These are phyloP conservation scores for Scheffersomyces cryptocercus DNA, from an alignment of 1,139 yeast genomes.

Conservation along the genomic window DNA sequence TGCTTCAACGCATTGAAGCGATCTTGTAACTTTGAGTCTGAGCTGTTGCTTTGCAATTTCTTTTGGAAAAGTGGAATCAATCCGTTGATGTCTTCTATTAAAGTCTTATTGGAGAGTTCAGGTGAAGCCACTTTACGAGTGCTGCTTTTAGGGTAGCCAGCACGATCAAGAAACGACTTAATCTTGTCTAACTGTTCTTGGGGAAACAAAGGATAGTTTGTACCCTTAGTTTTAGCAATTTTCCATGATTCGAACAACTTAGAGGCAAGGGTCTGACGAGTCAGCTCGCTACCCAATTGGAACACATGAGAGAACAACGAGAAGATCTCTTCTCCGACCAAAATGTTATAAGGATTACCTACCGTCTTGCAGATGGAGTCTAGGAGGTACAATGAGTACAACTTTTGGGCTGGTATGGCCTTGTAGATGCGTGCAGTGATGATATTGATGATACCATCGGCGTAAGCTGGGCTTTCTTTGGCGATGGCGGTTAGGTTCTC, in stretches of 20 bases:
- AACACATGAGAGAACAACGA: slow-evolving; percentile 75
- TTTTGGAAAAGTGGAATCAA: slow-evolving; percentile 39
- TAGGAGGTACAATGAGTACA: slow-evolving; percentile 77
- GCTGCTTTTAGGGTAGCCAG: slow-evolving; percentile 22
- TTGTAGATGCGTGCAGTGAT: slow-evolving; percentile 60
- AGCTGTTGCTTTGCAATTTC: slow-evolving; percentile 25
- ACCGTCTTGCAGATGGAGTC: slow-evolving; percentile 94
- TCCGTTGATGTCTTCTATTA: slow-evolving; percentile 48
- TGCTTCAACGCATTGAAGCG: slow-evolving; percentile 47
- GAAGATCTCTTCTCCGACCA: slow-evolving; percentile 68
- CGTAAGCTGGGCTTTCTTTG: slow-evolving; percentile 74
- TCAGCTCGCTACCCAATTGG: slow-evolving; percentile 72
- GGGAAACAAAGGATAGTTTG: slow-evolving; percentile 72
- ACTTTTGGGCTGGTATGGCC: slow-evolving; percentile 73
- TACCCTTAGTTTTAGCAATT: slow-evolving; percentile 49
- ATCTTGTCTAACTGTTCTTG: slow-evolving; percentile 68
- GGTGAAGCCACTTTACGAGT: slow-evolving; percentile 8
- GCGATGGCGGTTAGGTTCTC: slow-evolving; percentile 86
- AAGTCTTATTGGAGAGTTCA: slow-evolving; percentile 23
- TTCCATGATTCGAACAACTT: slow-evolving; percentile 90
- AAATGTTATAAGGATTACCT: slow-evolving; percentile 81
- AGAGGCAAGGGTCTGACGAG: slow-evolving; percentile 64
- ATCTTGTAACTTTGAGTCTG: slow-evolving; percentile 36
- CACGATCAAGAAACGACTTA: slow-evolving; percentile 65
- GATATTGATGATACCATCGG: slow-evolving; percentile 75